Evolutionary conservation across 352 stramenopile species (phyloP), one percentile per base, ranked within the genome.

Genomic region (Phytophthora fragariae): DNA sequence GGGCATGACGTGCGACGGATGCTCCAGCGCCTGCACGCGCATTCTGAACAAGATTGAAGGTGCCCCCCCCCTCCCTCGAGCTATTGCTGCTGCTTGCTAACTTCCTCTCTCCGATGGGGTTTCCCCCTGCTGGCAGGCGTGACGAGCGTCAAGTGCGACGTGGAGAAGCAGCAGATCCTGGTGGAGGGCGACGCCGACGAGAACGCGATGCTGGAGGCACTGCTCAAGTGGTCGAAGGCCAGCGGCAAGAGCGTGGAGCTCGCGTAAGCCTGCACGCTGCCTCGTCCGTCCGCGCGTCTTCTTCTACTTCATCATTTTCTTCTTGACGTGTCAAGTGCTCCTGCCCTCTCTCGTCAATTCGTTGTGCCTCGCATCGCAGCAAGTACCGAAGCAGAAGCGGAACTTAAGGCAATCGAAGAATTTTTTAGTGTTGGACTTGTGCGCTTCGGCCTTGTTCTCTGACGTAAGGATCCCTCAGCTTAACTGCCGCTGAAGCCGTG

Each of bases 21-120:
- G 90, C 87, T 96, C 89, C 61, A 92, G 80, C 76, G 90, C 92
- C 70, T 92, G 90, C 85, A 95, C 90, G 67, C 89, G 90, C 75
- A 97, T 97, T 72, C 88, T 97, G 56, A 91, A 47, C 74, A 97
- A 97, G 85, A 95, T 97, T 67, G 84, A 92, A 62, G 91, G 88
- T 94, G 70, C 70, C 77, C 79, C 15, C 9, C 11, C 24, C 14
- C 39, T 14, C 11, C 33, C 33, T 5, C 15, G 37, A 17, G 37
- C 37, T 17, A 14, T 17, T 14, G 37, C 11, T 44, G 11, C n/a
- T 50, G 15, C 14, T 19, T 52, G 41, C 10, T 21, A 62, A 24
- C 33, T 19, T 65, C 11, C 57, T 19, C 37, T 21, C 39, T 19
- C 29, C 17, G 6, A 6, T 66, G 46, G 24, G 24, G 24, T 27